A percentile compares a stretch with the other conserved stretches of the same genome.
Conservation (phyloP, 257 asterid species). For the Marsdenia floribunda region DNA sequence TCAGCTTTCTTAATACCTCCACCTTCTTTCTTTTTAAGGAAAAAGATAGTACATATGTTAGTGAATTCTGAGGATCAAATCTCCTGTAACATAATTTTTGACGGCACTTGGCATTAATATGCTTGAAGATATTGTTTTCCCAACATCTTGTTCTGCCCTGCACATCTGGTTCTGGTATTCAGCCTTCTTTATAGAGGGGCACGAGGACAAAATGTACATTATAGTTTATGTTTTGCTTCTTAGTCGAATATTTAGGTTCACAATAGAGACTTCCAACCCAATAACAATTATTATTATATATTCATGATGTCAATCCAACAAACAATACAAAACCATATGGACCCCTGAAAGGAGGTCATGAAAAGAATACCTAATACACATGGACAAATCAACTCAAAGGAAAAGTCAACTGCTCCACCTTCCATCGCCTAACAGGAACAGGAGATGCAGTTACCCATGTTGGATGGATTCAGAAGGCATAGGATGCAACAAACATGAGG, state of each 20-base stretch:
- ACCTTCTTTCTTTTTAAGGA: neutral
- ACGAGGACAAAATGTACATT: neutral
- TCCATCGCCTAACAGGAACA: neutral
- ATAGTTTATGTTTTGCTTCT: neutral
- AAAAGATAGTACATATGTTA: neutral
- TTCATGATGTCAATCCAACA: conserved; percentile 21
- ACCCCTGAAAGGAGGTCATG: conserved; percentile 29
- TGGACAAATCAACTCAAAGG: conserved; percentile 1
- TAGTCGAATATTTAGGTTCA: neutral
- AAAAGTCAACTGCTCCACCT: conserved; percentile 8
- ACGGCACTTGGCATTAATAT: neutral
- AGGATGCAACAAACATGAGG: conserved; percentile 31
- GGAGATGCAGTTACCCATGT: neutral
- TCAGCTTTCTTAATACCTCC: neutral
- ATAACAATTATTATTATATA: conserved; percentile 16
- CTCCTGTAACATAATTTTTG: neutral
- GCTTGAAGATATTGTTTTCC: neutral
- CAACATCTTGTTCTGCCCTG: neutral
- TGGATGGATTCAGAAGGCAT: conserved; percentile 3
- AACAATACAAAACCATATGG: conserved; percentile 34
- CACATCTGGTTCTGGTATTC: neutral
- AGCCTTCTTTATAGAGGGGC: neutral
- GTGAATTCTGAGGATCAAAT: conserved; percentile 4
- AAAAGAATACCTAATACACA: conserved; percentile 32
- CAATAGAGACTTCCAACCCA: neutral